Conservation (phyloP, 2,329 filamentous ascomycete species). For the Botrytis porri region DNA sequence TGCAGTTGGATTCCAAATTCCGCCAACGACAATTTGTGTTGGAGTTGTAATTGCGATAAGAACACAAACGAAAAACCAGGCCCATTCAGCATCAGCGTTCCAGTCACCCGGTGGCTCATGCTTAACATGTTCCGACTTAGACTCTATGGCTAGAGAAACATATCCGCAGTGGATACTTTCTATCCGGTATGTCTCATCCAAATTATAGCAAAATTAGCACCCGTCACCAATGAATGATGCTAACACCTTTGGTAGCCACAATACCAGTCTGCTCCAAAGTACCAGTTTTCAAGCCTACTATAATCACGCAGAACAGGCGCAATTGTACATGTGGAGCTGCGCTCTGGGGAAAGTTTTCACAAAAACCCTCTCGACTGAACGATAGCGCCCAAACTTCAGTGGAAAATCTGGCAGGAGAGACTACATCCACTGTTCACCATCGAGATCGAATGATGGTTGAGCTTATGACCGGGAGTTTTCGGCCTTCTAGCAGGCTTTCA, state of each 20-base stretch:
- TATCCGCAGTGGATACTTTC: neutral
- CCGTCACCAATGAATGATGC: neutral
- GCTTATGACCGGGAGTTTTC: accelerated
- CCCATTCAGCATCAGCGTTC: neutral
- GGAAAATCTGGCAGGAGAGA: neutral
- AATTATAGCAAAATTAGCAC: neutral
- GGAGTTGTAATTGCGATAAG: neutral
- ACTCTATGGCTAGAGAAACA: neutral
- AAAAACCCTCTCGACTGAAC: neutral
- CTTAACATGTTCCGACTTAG: neutral
- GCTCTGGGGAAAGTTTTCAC: neutral
- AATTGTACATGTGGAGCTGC: neutral
- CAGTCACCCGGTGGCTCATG: neutral
- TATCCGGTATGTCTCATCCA: neutral
- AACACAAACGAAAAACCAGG: neutral
- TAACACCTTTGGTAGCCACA: no score
- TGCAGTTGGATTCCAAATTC: neutral
- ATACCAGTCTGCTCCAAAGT: neutral
- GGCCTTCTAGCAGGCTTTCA: neutral
- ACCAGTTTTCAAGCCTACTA: neutral
- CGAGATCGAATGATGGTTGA: neutral
- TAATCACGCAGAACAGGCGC: neutral
- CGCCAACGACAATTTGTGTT: neutral
- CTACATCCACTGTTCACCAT: neutral
- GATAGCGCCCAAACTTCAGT: neutral